Evolutionary conservation across 345 rosid genomes (phyloP), one percentile per base, ranked within the genome.

Genomic region (Eucalyptus marginata): DNA sequence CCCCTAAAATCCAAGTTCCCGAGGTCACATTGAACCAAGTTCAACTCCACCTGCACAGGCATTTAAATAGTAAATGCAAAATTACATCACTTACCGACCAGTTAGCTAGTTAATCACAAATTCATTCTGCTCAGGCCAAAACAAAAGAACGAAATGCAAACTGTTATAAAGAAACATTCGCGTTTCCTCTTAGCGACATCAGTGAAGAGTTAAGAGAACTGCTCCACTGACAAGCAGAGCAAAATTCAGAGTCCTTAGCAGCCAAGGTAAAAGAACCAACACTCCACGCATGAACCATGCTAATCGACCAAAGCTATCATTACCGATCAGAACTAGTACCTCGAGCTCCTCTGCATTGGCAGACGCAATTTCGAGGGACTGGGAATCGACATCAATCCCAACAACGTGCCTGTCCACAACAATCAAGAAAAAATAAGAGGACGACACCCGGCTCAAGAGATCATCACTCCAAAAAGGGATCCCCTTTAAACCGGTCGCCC

Each of bases 311-410:
- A 58, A 66, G 46, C 46, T 36, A 76, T 36, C 83, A 20, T 40
- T 76, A 56, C 80, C 36, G 87, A 87, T 25, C 46, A 59, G 58
- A 62, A 20, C 51, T 18, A 43, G 56, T 88, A 97, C 98, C 99
- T 96, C 97, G 84, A 97, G 97, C 68, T 95, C 97, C 93, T 93
- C 97, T 3, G 97, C 98, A 89, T 98, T 98, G 54, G 62, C 87
- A 68, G 95, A 81, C 50, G 99, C 99, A 86, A 92, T 90, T 92
- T 95, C 97, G 56, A 98, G 97, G 90, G 97, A 96, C 22, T 96
- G 86, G 10, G 96, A 62, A 92, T 97, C 99, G 49, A 97, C 90
- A 91, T 97, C 99, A 83, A 95, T 91, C 89, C 97, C 99, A 64
- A 96, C 88, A 46, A 98, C 98, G 90, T 90, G 96, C 86, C 99